phyloP scores from a whole-genome alignment of 2,329 filamentous ascomycete species.

The Cytospora paraplurivora region DNA sequence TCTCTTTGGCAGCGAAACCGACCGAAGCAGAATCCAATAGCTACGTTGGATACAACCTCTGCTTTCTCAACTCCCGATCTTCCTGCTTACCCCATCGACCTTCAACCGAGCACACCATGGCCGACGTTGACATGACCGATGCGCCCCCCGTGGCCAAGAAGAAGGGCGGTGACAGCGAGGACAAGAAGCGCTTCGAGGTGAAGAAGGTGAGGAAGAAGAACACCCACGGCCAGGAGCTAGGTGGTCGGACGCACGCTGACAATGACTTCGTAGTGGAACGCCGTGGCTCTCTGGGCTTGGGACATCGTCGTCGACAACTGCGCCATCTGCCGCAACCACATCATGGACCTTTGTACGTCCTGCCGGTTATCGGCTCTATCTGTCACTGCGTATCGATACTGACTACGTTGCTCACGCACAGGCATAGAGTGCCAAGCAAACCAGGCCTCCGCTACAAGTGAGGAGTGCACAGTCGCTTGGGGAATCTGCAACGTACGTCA shows the following conservation, averaged over 20 bases:
- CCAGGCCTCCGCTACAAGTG: conserved; percentile 93
- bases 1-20: neutral
- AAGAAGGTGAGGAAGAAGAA: conserved; percentile 73
- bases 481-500: conserved; percentile 95
- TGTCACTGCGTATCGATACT: neutral
- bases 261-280: conserved; percentile 76
- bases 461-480: conserved; percentile 99
- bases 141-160: conserved; percentile 65
- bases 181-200: conserved; percentile 95
- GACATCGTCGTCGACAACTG: conserved; percentile 99
- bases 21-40: neutral
- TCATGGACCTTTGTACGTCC: conserved; percentile 92
- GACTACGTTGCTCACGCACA: conserved; percentile 39
- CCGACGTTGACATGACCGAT: conserved; percentile 96
- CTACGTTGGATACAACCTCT: neutral
- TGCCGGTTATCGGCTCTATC: neutral
- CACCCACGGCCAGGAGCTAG: neutral
- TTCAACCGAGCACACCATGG: conserved; percentile 60
- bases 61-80: conserved; percentile 11
- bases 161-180: conserved; percentile 53
- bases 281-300: conserved; percentile 97
- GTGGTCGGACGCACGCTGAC: conserved; percentile 24
- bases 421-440: conserved; percentile 99
- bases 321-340: conserved; percentile 98
- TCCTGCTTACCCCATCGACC: neutral